Conservation (phyloP, 75 land plant species). For the Adiantum capillusveneris region DNA sequence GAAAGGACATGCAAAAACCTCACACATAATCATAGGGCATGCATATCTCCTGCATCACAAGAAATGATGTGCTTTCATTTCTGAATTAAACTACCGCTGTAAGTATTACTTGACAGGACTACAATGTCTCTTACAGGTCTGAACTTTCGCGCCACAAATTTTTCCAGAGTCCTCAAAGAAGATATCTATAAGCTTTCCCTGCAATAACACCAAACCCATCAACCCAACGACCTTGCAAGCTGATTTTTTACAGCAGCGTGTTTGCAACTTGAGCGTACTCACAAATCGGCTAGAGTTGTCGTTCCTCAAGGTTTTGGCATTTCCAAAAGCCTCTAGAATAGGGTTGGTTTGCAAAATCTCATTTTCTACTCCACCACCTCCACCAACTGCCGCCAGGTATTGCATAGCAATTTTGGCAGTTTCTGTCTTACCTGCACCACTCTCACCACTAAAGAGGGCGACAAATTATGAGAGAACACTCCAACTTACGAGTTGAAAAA, state of each 20-base stretch:
- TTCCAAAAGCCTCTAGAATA: constrained; percentile 95
- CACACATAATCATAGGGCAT: too few species aligned
- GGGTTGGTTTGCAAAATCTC: constrained; percentile 68
- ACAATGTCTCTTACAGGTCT: constrained; percentile 93
- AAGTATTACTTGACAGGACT: too few species aligned
- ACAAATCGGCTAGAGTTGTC: constrained; percentile 97
- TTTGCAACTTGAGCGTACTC: constrained; percentile 18
- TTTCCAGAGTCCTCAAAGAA: constrained; percentile 62
- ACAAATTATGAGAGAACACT: background rate
- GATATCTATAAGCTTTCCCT: constrained; percentile 96
- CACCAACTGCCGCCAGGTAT: constrained; percentile 83
- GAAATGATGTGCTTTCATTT: too few species aligned
- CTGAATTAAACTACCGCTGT: too few species aligned
- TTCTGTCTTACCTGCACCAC: constrained; percentile 98
- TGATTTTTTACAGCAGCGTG: too few species aligned
- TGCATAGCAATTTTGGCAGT: constrained; percentile 96
- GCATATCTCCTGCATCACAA: too few species aligned
- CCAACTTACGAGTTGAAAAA: background rate
- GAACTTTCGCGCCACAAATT: constrained; percentile 85
- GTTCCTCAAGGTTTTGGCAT: constrained; percentile 91
- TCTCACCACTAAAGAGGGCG: constrained; percentile 69
- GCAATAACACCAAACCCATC: too few species aligned
- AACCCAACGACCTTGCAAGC: too few species aligned
- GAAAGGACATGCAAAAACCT: too few species aligned
- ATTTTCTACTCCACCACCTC: constrained; percentile 71